Base-by-base conservation (phyloP, 306 rosid species). In the Fagus sylvatica region DNA sequence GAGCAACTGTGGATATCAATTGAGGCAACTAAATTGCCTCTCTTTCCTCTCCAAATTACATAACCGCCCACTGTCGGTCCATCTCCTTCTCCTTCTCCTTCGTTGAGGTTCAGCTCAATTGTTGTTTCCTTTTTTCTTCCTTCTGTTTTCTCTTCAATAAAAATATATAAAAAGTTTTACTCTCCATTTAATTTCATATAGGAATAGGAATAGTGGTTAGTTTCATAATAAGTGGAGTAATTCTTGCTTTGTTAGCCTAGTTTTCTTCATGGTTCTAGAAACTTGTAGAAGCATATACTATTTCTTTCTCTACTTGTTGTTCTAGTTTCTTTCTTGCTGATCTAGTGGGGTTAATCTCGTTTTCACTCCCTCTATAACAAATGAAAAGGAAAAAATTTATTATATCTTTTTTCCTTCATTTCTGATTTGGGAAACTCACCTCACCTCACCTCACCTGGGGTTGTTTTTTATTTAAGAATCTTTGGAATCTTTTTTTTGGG, bases 41-140 rank as follows among this genome's bases (percentile, higher is more conserved):
- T 36, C 34, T 67, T 79, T 66, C 72, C 72, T 71, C 77, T 69
- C 73, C 80, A 22, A 67, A 30, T 77, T 49, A 15, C 73, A 9
- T 48, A 41, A 2, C 57, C 22, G 10, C 74, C 39, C 34, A 55
- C 30, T 40, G 59, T 82, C 72, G 28, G 65, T 78, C 12, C 81
- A 5, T 71, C 33, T 32, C 7, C 19, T 53, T 37, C 42, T 51
- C 11, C 5, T 39, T 13, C 32, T 4, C 30, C 2, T 30, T 43
- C 30, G 16, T 17, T 57, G 28, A 22, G 28, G 28, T 22, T 22
- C 28, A 22, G 28, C 28, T 22, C 28, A 22, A 22, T 22, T 22
- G 28, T 15, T 5, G 4, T 36, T 34, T 7, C 28, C 4, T 36
- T 33, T 40, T 22, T 57, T 32, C 17, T 30, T 40, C 33, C 8